Percentiles rank a stretch among this genome's conserved stretches.
phyloP scores from a whole-genome alignment of 2,329 filamentous ascomycete genomes.

The Fusarium sp. region DNA sequence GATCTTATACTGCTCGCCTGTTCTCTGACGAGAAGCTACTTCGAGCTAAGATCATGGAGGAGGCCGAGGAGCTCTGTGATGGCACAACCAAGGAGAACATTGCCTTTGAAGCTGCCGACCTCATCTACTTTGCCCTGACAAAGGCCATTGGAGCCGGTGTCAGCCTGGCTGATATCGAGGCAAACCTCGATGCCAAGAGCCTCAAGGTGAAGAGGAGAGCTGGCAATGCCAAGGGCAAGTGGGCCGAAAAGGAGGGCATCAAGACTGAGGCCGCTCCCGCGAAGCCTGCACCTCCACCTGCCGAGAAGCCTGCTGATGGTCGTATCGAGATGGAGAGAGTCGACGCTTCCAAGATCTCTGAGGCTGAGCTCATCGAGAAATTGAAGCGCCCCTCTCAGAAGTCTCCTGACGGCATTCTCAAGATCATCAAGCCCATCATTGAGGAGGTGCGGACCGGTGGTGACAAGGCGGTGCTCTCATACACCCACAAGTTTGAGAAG shows the following conservation, averaged over 20 bases:
- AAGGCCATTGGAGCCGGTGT: conserved; percentile 90
- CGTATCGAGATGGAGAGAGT: conserved; percentile 88
- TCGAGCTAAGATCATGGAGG: conserved; percentile 97
- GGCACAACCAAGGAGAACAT: conserved; percentile 85
- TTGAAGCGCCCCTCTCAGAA: conserved; percentile 92
- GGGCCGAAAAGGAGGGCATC: conserved; percentile 86
- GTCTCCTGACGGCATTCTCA: conserved; percentile 93
- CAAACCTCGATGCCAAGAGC: conserved; percentile 92
- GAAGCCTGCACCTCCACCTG: conserved; percentile 47
- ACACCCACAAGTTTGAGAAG: conserved; percentile 98
- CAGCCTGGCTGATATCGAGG: conserved; percentile 88
- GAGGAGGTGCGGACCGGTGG: conserved; percentile 85
- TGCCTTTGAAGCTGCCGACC: conserved; percentile 93
- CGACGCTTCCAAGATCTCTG: conserved; percentile 73
- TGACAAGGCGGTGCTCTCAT: conserved; percentile 88
- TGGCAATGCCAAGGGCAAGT: conserved; percentile 94
- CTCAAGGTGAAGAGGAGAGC: conserved; percentile 93
- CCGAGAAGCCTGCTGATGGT: conserved; percentile 53
- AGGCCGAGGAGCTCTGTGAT: conserved; percentile 93
- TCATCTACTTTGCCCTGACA: conserved; percentile 95
- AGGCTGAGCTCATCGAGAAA: conserved; percentile 75
- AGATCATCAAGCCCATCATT: conserved; percentile 92
- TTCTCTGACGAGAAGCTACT: conserved; percentile 93
- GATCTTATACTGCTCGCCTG: conserved; percentile 92
- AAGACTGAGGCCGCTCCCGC: conserved; percentile 53